Base-by-base conservation (phyloP, 1,139 yeast genomes). In the Saccharomyces pastorianus region DNA sequence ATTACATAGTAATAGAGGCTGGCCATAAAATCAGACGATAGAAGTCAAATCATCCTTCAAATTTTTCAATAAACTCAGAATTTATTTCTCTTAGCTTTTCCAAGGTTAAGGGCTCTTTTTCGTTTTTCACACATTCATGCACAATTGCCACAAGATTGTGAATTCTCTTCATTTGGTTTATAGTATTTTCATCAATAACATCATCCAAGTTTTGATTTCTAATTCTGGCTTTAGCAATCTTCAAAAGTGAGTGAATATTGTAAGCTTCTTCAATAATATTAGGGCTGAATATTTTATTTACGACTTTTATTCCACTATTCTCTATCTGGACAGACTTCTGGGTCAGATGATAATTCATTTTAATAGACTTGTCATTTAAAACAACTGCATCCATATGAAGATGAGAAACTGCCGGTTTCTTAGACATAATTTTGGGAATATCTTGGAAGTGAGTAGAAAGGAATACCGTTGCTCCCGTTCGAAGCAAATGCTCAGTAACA, bases 361-460 rank as follows among this genome's bases (percentile, higher is more conserved):
- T 56, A 2, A 74, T 51, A 1, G 58, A 58, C 11, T 64, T 61
- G 7, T 60, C 54, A 7, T 9, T 29, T 2, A 54, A 49, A 2
- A 68, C 51, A 1, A 57, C 60, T 0, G 69, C 59, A 31, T 58
- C 57, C 73, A 70, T 71, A 46, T 71, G 70, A 1, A 65, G 54
- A 25, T 71, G 70, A 27, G 67, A 51, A 4, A 73, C 73, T 8
- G 68, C 65, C 1, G 70, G 61, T 42, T 66, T 71, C 8, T 60
- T 56, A 3, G 65, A 61, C 23, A 76, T 57, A 0, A 70, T 61
- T 26, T 64, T 63, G 0, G 77, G 74, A 9, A 76, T 61, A 47
- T 72, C 73, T 41, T 63, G 67, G 56, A 74, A 75, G 62, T 75
- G 79, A 0, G 79, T 76, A 0, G 77, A 68, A 3, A 73, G 57